Conservation (phyloP, 2,329 filamentous ascomycete species). For the Neocucurbitaria cava region DNA sequence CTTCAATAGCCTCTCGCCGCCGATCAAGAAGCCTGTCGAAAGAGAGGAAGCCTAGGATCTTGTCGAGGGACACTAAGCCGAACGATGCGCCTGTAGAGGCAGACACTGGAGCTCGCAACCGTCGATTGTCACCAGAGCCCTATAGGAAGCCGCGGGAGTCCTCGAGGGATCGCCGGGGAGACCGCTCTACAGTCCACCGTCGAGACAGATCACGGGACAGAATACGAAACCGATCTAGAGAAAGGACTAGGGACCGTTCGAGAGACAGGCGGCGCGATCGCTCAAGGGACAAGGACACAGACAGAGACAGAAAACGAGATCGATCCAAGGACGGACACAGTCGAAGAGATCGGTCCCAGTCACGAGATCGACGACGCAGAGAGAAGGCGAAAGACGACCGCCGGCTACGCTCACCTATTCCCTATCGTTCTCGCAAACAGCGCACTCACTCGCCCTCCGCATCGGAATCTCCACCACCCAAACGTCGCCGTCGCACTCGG, state of each 20-base stretch:
- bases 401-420: conserved; percentile 35
- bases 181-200: conserved; percentile 25
- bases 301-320: conserved; percentile 16
- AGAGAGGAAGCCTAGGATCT: conserved; percentile 13
- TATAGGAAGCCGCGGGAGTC: conserved; percentile 32
- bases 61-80: conserved; percentile 18
- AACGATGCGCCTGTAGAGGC: conserved; percentile 21
- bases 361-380: conserved; percentile 22
- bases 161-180: conserved; percentile 12
- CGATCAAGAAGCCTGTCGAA: conserved; percentile 24
- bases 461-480: conserved; percentile 39
- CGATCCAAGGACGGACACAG: conserved; percentile 21
- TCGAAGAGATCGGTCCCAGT: conserved; percentile 22
- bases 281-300: conserved; percentile 18
- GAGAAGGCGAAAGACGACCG: conserved; percentile 20
- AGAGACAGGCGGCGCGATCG: conserved; percentile 20
- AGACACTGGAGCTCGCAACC: conserved; percentile 9
- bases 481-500: conserved; percentile 43
- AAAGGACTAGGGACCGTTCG: conserved; percentile 27
- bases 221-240: conserved; percentile 18
- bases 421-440: conserved; percentile 30
- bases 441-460: conserved; percentile 35
- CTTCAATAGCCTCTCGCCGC: conserved; percentile 11
- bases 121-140: conserved; percentile 36
- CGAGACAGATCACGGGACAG: conserved; percentile 26